phyloP scores from a whole-genome alignment of 2,329 filamentous ascomycete species.

The Didymella keratinophila region DNA sequence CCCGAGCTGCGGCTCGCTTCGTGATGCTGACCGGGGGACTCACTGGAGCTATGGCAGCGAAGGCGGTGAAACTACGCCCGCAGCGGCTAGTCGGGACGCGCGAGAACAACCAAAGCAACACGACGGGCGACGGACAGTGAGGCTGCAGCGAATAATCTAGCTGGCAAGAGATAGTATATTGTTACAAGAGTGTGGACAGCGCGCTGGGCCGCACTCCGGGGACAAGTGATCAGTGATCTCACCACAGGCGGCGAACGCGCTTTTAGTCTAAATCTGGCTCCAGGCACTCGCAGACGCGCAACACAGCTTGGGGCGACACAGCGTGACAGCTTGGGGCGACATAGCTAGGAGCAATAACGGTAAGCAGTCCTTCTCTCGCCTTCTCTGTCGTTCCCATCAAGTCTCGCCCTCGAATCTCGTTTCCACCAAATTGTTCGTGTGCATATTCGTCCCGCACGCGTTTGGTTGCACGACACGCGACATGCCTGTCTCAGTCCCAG shows the following conservation, averaged over 20 bases:
- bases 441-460: slow-evolving; percentile 28
- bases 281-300: slow-evolving; percentile 48
- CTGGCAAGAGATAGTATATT: not conserved
- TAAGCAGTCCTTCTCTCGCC: slow-evolving; percentile 8
- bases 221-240: slow-evolving; percentile 19
- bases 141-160: not conserved
- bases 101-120: slow-evolving; percentile 12
- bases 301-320: slow-evolving; percentile 19
- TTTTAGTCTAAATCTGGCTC: slow-evolving; percentile 27
- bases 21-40: slow-evolving; percentile 23
- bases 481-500: slow-evolving; percentile 22
- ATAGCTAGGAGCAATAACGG: slow-evolving; percentile 6
- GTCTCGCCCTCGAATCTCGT: slow-evolving; percentile 4
- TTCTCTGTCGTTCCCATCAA: slow-evolving; percentile 1
- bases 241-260: slow-evolving; percentile 20
- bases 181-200: not conserved
- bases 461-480: slow-evolving; percentile 38
- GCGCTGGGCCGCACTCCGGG: slow-evolving; percentile 9
- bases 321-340: slow-evolving; percentile 11
- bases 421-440: slow-evolving; percentile 17
- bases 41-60: slow-evolving; percentile 26
- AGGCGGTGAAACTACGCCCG: slow-evolving; percentile 22
- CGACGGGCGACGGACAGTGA: not conserved
- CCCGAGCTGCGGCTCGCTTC: slow-evolving; percentile 24
- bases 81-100: slow-evolving; percentile 28